Evolutionary conservation across 305 asterid species (phyloP).

Genomic region (Coffea humblotiana): DNA sequence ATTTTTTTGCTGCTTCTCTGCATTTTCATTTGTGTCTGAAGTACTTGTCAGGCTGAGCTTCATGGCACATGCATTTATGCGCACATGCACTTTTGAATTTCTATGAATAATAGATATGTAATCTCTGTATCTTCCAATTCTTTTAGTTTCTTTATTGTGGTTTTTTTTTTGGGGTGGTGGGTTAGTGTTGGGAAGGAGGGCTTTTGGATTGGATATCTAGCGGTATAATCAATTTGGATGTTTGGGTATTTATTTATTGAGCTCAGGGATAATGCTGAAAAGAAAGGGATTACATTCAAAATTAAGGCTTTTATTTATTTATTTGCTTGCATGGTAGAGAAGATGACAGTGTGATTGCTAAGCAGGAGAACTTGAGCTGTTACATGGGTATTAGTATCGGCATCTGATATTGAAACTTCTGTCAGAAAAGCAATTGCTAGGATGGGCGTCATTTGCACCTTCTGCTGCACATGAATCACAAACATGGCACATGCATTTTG

Average conservation of each 20-base stretch:
- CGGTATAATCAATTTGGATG: not conserved
- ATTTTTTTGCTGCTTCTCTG: not conserved
- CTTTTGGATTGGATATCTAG: not conserved
- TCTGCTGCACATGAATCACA: not conserved
- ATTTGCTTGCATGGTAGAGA: conserved; percentile 6
- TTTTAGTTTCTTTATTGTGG: not conserved
- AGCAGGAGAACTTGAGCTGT: conserved; percentile 2
- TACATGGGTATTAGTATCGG: not conserved
- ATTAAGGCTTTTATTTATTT: not conserved
- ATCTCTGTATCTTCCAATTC: not conserved
- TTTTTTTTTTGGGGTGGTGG: too few species aligned
- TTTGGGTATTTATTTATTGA: not conserved
- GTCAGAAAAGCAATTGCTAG: not conserved
- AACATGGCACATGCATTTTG: not conserved
- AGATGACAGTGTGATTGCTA: conserved; percentile 7
- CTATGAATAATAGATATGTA: not conserved
- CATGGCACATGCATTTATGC: not conserved
- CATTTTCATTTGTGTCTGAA: not conserved
- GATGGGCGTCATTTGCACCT: not conserved
- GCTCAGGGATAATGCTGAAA: not conserved
- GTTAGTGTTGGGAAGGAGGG: too few species aligned
- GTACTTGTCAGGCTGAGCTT: not conserved
- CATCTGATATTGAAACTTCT: not conserved
- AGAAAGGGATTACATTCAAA: not conserved
- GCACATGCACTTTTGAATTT: not conserved